Base-by-base conservation (phyloP, 768 basidiomycete species). In the Leccinum subgranulosum region DNA sequence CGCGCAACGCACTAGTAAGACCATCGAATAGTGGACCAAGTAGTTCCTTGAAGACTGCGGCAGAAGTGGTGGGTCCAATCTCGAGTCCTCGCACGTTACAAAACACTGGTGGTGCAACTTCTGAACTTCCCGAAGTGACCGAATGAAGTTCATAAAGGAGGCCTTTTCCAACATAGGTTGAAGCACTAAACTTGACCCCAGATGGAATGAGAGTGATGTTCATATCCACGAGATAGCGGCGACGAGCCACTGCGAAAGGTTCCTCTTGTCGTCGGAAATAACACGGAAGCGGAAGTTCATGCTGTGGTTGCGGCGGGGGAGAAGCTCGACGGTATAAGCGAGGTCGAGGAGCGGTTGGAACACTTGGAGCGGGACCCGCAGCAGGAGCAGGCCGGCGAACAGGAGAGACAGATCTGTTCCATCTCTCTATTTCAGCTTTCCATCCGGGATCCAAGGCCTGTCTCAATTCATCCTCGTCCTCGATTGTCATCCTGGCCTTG, bases 121-220 rank as follows among this genome's bases (percentile, higher is more conserved):
- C 69, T 5, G 62, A 56, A 7, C 59, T 55, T 29, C 70, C 65
- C 21, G 70, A 67, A 19, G 78, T 59, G 51, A 77, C 51, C n/a
- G 75, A 64, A 49, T 85, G 58, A 15, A 92, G 76, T 23, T 87
- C 82, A 55, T 77, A 69, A 17, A 94, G 79, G 64, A 79, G 76
- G 1, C 88, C 87, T 56, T 76, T 84, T 8, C 79, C 81, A 46
- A 86, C 77, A 60, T 84, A 87, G 6, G 85, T 82, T 9, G 76
- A 72, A 2, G 71, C 39, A 1, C 64, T 67, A 60, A 92, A 86
- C 34, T 76, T 76, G 34, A 81, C 70, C 3, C 84, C 86, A 3
- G 80, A 75, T 23, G 75, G 76, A 6, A 90, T 70, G 29, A 73
- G 71, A 4, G 69, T 68, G 12, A 90, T 77, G 28, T 76, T 76